Base-by-base conservation (phyloP, 257 asterid species). In the Solanum tacnaense region DNA sequence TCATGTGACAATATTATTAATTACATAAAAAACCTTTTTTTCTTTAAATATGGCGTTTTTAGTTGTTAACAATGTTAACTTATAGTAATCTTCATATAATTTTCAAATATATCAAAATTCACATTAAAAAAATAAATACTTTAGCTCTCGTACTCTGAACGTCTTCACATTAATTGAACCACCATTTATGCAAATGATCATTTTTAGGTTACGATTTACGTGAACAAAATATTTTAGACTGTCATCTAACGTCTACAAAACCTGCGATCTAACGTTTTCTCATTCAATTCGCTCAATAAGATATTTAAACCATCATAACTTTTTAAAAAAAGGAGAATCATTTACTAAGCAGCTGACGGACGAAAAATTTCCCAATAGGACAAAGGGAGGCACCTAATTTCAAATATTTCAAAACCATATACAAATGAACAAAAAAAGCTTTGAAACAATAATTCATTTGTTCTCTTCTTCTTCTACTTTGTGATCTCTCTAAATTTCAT, bases 181-280 rank as follows among this genome's bases (percentile, higher is more conserved):
- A 4, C 12, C 4, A 21, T 73, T 73, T 35, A 73, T 10, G 16
- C 9, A 34, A 73, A 35, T 35, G 5, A 4, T 3, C 3, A 3
- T 8, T 72, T 68, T 72, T 72, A 8, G 15, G 44, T 18, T 9
- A 72, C 1, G 4, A 72, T 72, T 72, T 72, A 18, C 20, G 1
- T 18, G n/a, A 18, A 52, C 9, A 52, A 6, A 52, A 52, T 2
- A 46, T 46, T 0, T 52, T 52, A 6, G 9, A 52, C 9, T 52
- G 62, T 72, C 6, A 6, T 34, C 27, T 34, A 21, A 35, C 16
- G 5, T 73, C 2, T 73, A 34, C 2, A 20, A 72, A 72, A 72
- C 0, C 1, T 21, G 0, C 2, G 0, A 18, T 32, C 15, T 32
- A 73, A 73, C 3, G 0, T 10, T 20, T 73, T 0, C 16, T 21